Percentiles rank a stretch among this genome's conserved stretches.
Conservation (phyloP, 768 basidiomycete species). For the Pleurotus platypus region DNA sequence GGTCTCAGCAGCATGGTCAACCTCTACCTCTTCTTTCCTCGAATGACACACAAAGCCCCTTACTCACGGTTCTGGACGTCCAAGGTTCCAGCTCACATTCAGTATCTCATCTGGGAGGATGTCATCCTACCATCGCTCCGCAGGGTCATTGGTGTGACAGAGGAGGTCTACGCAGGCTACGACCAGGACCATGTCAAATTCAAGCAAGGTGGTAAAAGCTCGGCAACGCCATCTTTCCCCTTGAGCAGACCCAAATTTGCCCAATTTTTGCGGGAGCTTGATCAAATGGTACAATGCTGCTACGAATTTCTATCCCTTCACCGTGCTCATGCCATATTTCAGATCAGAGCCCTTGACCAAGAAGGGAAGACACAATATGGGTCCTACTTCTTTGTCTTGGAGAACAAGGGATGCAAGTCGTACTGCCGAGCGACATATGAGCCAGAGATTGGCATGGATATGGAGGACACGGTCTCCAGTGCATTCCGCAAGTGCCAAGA, state of each 20-base stretch:
- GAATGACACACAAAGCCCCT: constrained; percentile 14
- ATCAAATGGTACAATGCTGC: neutral
- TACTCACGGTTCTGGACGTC: constrained; percentile 7
- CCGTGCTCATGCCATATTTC: neutral
- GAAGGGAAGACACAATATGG: neutral
- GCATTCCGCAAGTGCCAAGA: too few relatives aligned
- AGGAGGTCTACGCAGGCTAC: constrained; percentile 3
- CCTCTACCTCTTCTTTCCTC: constrained; percentile 15
- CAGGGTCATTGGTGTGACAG: neutral
- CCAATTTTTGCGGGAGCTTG: neutral
- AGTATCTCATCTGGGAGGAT: constrained; percentile 11
- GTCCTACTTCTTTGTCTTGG: neutral
- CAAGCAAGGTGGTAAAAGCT: constrained; percentile 7
- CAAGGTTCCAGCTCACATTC: constrained; percentile 10
- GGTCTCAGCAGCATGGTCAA: constrained; percentile 8
- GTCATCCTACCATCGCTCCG: constrained; percentile 10
- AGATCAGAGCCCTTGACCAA: neutral
- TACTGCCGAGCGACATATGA: too few relatives aligned
- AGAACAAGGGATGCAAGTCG: neutral
- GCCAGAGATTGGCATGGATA: too few relatives aligned
- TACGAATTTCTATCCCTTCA: too few relatives aligned
- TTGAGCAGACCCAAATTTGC: neutral
- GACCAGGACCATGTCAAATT: constrained; percentile 10
- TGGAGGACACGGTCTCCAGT: too few relatives aligned
- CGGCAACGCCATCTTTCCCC: neutral